Evolutionary conservation across 2,329 filamentous ascomycete genomes (phyloP).

Genomic region (Colletotrichum euphorbiae): DNA sequence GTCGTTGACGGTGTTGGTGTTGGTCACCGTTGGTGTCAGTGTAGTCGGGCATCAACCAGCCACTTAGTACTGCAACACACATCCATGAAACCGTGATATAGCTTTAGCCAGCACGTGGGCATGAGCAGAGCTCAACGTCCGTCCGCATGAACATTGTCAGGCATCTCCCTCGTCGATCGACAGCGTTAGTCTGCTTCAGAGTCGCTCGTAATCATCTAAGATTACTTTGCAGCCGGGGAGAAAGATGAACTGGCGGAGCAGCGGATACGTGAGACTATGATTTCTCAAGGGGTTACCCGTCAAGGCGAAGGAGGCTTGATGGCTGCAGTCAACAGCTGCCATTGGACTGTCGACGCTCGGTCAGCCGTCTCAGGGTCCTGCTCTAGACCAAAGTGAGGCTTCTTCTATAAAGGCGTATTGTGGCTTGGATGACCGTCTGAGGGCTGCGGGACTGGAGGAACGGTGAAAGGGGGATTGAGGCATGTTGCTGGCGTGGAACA

Average conservation of each 20-base stretch:
- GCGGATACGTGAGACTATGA: neutral
- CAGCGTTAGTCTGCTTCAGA: neutral
- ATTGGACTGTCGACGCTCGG: slow-evolving; percentile 9
- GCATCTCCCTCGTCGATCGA: neutral
- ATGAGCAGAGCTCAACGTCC: neutral
- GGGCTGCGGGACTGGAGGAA: neutral
- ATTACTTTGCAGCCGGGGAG: slow-evolving; percentile 2
- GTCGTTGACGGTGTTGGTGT: neutral
- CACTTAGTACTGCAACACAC: neutral
- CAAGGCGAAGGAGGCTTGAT: neutral
- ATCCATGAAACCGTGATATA: slow-evolving; percentile 12
- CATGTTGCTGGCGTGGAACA: neutral
- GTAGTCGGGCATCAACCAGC: neutral
- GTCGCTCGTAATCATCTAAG: neutral
- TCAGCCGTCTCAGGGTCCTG: slow-evolving; percentile 2
- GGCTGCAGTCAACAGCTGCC: neutral
- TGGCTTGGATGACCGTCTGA: neutral
- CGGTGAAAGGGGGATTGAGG: neutral
- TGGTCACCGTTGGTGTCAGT: neutral
- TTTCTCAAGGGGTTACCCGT: neutral
- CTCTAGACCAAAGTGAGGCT: neutral
- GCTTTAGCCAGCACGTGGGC: slow-evolving; percentile 14
- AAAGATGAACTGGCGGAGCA: neutral
- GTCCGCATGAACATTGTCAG: neutral
- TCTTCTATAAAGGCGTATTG: neutral